Conservation (phyloP, 257 asterid species). For the Penstemon eatonii region DNA sequence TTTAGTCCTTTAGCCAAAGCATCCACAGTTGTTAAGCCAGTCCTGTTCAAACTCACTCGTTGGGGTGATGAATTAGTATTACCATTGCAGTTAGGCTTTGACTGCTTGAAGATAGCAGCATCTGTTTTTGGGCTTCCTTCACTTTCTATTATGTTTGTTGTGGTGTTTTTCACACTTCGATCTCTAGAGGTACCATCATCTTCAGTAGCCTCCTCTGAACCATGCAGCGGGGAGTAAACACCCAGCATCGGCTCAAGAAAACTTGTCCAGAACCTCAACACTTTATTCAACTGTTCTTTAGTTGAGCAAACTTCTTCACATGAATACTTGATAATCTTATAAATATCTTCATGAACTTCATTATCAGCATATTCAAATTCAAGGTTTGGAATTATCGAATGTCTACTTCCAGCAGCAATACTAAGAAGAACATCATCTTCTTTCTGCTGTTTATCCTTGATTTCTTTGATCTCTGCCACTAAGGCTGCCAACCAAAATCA, state of each 20-base stretch:
- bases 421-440: constrained; percentile 75
- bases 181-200: constrained; percentile 50
- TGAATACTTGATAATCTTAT: constrained; percentile 78
- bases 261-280: constrained; percentile 82
- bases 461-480: constrained; percentile 84
- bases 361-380: constrained; percentile 73
- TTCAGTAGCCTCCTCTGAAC: constrained; percentile 42
- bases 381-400: constrained; percentile 64
- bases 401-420: constrained; percentile 83
- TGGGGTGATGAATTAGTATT: constrained; percentile 53
- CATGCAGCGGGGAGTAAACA: constrained; percentile 54
- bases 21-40: constrained; percentile 48
- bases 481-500: constrained; percentile 58
- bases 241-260: constrained; percentile 88
- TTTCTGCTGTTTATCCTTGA: constrained; percentile 76
- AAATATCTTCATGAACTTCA: constrained; percentile 82
- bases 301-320: constrained; percentile 94
- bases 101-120: constrained; percentile 48
- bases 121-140: constrained; percentile 61
- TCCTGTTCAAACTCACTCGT: constrained; percentile 40
- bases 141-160: constrained; percentile 48
- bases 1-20: constrained; percentile 40
- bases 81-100: constrained; percentile 55
- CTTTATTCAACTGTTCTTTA: constrained; percentile 80
- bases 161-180: constrained; percentile 36